Conservation (phyloP, 305 asterid species). For the Fraxinus latifolia region DNA sequence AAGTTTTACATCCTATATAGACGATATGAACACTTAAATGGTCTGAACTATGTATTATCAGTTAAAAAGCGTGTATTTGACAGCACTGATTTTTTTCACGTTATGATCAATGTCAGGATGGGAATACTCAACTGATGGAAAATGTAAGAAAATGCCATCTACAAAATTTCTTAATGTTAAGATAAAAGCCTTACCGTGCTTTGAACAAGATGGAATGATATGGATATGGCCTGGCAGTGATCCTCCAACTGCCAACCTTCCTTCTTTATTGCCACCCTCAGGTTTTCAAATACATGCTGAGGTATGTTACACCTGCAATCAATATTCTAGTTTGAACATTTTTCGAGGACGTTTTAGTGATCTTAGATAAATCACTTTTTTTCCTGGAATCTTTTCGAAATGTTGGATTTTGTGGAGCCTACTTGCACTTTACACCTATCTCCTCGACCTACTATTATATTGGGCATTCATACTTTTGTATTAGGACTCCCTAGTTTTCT, state of each 20-base stretch:
- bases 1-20: neutral
- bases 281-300: slow-evolving; percentile 86
- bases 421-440: neutral
- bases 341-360: neutral
- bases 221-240: slow-evolving; percentile 92
- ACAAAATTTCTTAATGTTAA: slow-evolving; percentile 61
- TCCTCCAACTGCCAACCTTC: slow-evolving; percentile 67
- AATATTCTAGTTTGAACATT: neutral
- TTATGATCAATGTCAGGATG: slow-evolving; percentile 53
- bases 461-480: neutral
- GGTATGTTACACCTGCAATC: slow-evolving; percentile 37
- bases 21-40: neutral
- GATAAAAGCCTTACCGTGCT: slow-evolving; percentile 77
- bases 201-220: slow-evolving; percentile 82
- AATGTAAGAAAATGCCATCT: slow-evolving; percentile 89
- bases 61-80: neutral
- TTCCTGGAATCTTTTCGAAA: neutral
- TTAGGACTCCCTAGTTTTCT: neutral
- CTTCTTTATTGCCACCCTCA: slow-evolving; percentile 72
- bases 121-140: slow-evolving; percentile 84
- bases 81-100: neutral
- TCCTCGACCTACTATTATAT: neutral
- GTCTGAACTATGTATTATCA: neutral
- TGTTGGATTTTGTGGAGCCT: neutral
- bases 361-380: neutral